Base-by-base conservation (phyloP, 768 basidiomycete genomes). In the Leccinellum rugosiceps region DNA sequence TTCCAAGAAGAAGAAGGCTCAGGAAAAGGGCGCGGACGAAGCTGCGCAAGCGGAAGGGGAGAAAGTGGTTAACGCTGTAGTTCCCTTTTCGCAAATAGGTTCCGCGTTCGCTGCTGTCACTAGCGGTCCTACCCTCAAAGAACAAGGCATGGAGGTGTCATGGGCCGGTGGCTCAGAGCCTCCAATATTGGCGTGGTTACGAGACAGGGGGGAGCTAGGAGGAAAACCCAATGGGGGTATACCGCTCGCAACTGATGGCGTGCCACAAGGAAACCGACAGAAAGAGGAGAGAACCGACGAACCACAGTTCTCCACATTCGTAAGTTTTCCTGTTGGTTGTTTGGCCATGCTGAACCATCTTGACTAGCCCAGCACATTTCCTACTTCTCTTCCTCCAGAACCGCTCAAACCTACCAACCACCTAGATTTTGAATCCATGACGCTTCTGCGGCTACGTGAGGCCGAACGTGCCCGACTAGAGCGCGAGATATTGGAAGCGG, bases 151-250 rank as follows among this genome's bases (percentile, higher is more conserved):
- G 50, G 88, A 91, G 48, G 78, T 90, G 0, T 72, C 77, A 0
- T 94, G 92, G 91, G 85, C 84, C 15, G 86, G 80, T 44, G 86
- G 86, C 63, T 62, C 64, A 15, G 91, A 92, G 62, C 92, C 92
- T 2, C 82, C 78, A 45, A 82, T 90, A 58, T 71, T 92, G 49
- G 80, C 73, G 9, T 90, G 88, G 87, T 70, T 92, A 62, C 86
- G 85, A 73, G 82, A 81, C 69, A 83, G 80, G 75, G 88, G 90
- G 14, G 83, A 85, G 63, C 74, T 88, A n/a, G 79, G 80, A 9
- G 63, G 58, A 45, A 63, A 53, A 28, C 31, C 30, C 5, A 58
- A 55, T 28, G 26, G 35, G 45, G 32, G 35, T 19, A 31, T 11
- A 14, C 46, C 46, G 7, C 68, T 69, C 30, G 65, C 68, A 30